Evolutionary conservation across 768 basidiomycete genomes (phyloP).

Genomic region (Hypsizygus marmoreus): DNA sequence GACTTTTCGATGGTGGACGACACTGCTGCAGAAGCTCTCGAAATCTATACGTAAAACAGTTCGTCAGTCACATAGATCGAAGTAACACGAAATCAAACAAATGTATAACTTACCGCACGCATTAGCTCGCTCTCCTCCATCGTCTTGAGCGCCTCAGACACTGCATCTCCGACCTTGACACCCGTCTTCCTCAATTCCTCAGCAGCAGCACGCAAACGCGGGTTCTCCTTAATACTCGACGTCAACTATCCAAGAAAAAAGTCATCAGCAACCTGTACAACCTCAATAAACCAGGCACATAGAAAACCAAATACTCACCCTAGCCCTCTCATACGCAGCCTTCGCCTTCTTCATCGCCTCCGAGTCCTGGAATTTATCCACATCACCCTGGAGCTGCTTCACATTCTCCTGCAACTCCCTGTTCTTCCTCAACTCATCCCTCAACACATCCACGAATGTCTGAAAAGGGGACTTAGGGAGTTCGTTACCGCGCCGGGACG

Average conservation of each 20-base stretch:
- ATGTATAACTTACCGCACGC: conserved; percentile 61
- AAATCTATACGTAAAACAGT: too few species aligned
- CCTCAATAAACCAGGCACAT: conserved; percentile 8
- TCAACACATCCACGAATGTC: conserved; percentile 93
- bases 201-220: conserved; percentile 85
- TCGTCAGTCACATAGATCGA: background rate
- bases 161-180: conserved; percentile 91
- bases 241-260: too few species aligned
- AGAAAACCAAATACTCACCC: conserved; percentile 58
- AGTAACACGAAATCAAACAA: background rate
- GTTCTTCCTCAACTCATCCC: conserved; percentile 92
- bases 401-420: conserved; percentile 95
- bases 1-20: conserved; percentile 84
- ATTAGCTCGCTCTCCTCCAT: conserved; percentile 96
- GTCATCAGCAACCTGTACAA: too few species aligned
- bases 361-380: conserved; percentile 95
- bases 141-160: conserved; percentile 84
- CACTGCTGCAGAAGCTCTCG: conserved; percentile 81
- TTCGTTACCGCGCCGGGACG: conserved; percentile 61
- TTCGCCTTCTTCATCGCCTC: conserved; percentile 92
- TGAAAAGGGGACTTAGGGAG: conserved; percentile 90
- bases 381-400: conserved; percentile 96
- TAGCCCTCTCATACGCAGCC: conserved; percentile 91
- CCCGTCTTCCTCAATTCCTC: conserved; percentile 90
- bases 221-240: conserved; percentile 96